Evolutionary conservation across 257 asterid genomes (phyloP).

Genomic region (Plantago major): DNA sequence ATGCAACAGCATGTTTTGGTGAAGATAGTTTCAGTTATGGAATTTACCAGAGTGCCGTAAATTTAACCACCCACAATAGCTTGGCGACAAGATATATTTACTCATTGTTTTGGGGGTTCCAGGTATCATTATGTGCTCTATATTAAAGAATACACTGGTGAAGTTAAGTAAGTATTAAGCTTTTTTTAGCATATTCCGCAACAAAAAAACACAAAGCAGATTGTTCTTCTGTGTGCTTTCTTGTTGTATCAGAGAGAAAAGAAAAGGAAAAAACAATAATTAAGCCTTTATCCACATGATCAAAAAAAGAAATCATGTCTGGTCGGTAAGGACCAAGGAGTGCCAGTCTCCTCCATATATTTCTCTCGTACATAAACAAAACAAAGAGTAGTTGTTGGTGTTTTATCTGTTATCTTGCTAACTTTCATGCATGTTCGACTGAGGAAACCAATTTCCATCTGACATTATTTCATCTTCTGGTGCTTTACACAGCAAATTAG

Average conservation of each 20-base stretch:
- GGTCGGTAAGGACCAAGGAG: too few relatives aligned
- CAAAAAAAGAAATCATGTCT: too few relatives aligned
- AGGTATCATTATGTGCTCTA: constrained; percentile 43
- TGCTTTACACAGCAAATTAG: constrained; percentile 63
- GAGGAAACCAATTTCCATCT: background rate
- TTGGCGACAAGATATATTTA: constrained; percentile 56
- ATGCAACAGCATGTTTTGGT: constrained; percentile 64
- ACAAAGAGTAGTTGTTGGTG: background rate
- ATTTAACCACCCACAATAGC: constrained; percentile 43
- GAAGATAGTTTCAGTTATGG: constrained; percentile 52
- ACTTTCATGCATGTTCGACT: background rate
- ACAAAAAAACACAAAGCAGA: too few relatives aligned
- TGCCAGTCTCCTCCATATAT: too few relatives aligned
- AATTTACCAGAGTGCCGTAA: constrained; percentile 57
- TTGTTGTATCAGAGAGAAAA: too few relatives aligned
- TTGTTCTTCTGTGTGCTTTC: too few relatives aligned
- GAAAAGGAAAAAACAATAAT: too few relatives aligned
- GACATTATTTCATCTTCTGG: constrained; percentile 17
- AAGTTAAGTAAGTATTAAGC: background rate
- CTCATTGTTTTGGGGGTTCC: constrained; percentile 97
- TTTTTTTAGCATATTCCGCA: too few relatives aligned
- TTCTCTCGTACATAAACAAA: too few relatives aligned
- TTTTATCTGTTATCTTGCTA: background rate
- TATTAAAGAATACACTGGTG: background rate
- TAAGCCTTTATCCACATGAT: too few relatives aligned